A percentile compares a stretch with the other conserved stretches of the same genome.
Conservation (phyloP, 73 alveolate genomes). For the Effrenium voratum region DNA sequence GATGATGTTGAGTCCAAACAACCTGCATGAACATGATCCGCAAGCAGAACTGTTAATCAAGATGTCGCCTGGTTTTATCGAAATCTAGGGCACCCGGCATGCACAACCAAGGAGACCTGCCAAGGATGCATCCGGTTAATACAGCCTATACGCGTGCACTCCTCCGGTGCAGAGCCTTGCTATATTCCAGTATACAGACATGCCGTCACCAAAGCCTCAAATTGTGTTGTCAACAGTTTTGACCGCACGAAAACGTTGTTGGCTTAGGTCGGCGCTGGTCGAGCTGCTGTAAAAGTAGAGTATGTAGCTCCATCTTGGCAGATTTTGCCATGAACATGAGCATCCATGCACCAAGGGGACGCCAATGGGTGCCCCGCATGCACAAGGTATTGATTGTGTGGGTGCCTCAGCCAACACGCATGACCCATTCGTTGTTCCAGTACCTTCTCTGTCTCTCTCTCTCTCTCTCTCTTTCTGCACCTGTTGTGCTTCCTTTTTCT, state of each 20-base stretch:
- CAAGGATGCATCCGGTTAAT: too few relatives aligned
- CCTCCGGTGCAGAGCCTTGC: slow-evolving; percentile 12
- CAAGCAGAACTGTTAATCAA: not conserved
- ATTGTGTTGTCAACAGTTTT: not conserved
- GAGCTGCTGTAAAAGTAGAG: slow-evolving; percentile 64
- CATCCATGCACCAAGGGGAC: not conserved
- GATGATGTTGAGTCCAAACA: slow-evolving; percentile 26
- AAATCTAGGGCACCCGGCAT: not conserved
- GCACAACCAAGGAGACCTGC: slow-evolving; percentile 50
- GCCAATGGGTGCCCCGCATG: not conserved
- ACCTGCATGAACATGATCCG: not conserved
- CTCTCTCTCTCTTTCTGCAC: too few relatives aligned
- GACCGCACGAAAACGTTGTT: not conserved
- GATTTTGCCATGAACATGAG: not conserved
- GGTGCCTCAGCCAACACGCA: slow-evolving; percentile 37
- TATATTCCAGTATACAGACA: slow-evolving; percentile 56
- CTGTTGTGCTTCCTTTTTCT: too few relatives aligned
- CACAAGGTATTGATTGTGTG: slow-evolving; percentile 86
- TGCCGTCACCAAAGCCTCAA: slow-evolving; percentile 64
- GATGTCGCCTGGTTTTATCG: not conserved
- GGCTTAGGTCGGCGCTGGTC: not conserved
- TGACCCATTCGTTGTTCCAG: too few relatives aligned
- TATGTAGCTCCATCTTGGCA: slow-evolving; percentile 63
- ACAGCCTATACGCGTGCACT: too few relatives aligned
- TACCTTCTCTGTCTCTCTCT: too few relatives aligned